Percentiles rank a stretch among this genome's conserved stretches.
Evolutionary conservation across 2,329 filamentous ascomycete genomes (phyloP).

Genomic region (Karstenula rhodostoma): DNA sequence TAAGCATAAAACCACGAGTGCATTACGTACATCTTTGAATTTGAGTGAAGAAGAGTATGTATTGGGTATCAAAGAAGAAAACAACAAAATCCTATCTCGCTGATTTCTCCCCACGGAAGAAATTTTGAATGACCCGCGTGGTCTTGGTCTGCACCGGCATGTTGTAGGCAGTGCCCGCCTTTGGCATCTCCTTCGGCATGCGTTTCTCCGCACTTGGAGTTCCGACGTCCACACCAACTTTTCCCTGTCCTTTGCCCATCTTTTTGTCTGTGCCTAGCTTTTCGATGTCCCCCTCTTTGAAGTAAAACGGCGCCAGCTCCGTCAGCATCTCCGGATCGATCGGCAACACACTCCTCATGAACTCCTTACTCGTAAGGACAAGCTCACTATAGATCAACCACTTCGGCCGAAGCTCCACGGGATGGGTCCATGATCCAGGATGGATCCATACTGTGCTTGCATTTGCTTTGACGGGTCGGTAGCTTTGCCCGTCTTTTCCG

Average conservation of each 20-base stretch:
- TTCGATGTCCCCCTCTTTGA: conserved; percentile 91
- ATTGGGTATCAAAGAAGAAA: too few relatives aligned
- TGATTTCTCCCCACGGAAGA: too few relatives aligned
- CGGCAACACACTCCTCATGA: conserved; percentile 87
- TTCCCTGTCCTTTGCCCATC: conserved; percentile 68
- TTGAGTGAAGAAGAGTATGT: neutral
- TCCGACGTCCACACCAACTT: conserved; percentile 19
- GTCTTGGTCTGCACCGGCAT: too few relatives aligned
- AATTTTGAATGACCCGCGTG: too few relatives aligned
- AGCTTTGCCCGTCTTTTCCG: conserved; percentile 83
- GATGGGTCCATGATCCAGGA: neutral
- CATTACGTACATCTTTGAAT: neutral
- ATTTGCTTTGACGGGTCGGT: conserved; percentile 84
- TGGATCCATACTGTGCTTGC: neutral
- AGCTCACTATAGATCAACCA: conserved; percentile 90
- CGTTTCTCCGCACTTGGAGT: neutral
- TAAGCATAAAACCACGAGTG: neutral
- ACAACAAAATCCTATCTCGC: too few relatives aligned
- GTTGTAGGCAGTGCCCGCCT: too few relatives aligned
- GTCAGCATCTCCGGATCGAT: conserved; percentile 84
- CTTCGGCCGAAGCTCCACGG: conserved; percentile 75
- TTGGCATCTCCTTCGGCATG: neutral
- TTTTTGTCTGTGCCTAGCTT: conserved; percentile 79
- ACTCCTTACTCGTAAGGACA: conserved; percentile 87
- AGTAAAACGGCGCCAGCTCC: conserved; percentile 92